Evolutionary conservation across 2,329 filamentous ascomycete species (phyloP), one percentile per base, ranked within the genome.

Genomic region (Fusarium sp.): DNA sequence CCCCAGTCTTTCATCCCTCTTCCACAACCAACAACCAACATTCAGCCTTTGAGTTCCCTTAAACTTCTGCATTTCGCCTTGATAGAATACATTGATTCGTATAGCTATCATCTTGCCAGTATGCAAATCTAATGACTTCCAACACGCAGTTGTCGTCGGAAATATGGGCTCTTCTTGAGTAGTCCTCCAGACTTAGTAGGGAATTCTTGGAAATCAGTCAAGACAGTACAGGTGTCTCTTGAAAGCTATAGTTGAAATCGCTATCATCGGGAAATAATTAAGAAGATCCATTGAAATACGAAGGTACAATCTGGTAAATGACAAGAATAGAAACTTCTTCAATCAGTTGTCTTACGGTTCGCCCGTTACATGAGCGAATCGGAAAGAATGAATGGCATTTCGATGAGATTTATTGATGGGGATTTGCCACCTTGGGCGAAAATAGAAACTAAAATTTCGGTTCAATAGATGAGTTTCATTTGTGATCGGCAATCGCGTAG

Each of bases 111-210:
- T 10, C 9, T 24, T 24, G 6, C 14, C n/a, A 24, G 7, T 16
- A 14, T 41, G 9, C 11, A 14, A 41, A 22, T 24, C 14, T 0
- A 0, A 24, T 6, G 14, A n/a, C 3, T 16, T 24, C 1, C 14
- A 16, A 41, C 39, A 41, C 16, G 6, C 22, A 24, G 22, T 15
- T 2, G 15, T 16, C 14, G n/a, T 41, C n/a, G n/a, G n/a, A 16
- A 9, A 16, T 11, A 24, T 7, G 14, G 9, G 24, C 14, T 41
- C 39, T 41, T 3, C 22, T 35, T 2, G 16, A 35, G 6, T 16
- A 6, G 11, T 15, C 13, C 22, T 39, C 22, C 22, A n/a, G 38
- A n/a, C 38, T 15, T n/a, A 2, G 7, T n/a, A n/a, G 39, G n/a
- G 3, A 22, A 15, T 24, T 39, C 22, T 15, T 9, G 7, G 15